These are phyloP conservation scores for Verticillium klebahnii DNA, from an alignment of 2,329 filamentous ascomycete genomes.

Conservation along the genomic window DNA sequence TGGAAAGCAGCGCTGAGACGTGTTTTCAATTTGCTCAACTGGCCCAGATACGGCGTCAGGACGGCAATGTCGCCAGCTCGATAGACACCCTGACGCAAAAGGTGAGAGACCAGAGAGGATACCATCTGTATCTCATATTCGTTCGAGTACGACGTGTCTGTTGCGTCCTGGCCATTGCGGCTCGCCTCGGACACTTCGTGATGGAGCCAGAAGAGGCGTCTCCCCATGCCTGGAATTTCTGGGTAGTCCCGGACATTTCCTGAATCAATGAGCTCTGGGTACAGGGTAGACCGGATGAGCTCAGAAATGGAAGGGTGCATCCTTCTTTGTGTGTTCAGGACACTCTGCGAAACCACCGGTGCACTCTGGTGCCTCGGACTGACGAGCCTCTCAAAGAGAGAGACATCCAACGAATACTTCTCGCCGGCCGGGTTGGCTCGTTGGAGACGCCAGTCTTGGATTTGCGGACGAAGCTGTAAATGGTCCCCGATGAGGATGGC, in stretches of 20 bases:
- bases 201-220: conserved; percentile 58
- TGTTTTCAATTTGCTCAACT: conserved; percentile 46
- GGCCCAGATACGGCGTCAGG: conserved; percentile 61
- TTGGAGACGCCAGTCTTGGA: conserved; percentile 46
- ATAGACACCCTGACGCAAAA: conserved; percentile 62
- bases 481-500: conserved; percentile 61
- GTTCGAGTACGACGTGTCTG: conserved; percentile 46
- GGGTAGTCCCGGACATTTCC: conserved; percentile 31
- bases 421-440: conserved; percentile 26
- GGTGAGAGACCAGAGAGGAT: conserved; percentile 55
- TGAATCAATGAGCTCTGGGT: conserved; percentile 51
- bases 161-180: conserved; percentile 23
- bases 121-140: conserved; percentile 61
- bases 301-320: conserved; percentile 61
- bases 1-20: conserved; percentile 46
- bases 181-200: conserved; percentile 44
- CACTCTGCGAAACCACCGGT: no score
- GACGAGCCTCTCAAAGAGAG: conserved; percentile 54
- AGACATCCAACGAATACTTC: conserved; percentile 52
- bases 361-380: no score
- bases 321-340: conserved; percentile 45
- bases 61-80: conserved; percentile 60
- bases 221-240: conserved; percentile 46
- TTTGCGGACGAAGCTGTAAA: conserved; percentile 54
- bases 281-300: conserved; percentile 50